Base-by-base conservation (phyloP, 192 early-diverging fungal genomes). In the Linnemannia zychae region DNA sequence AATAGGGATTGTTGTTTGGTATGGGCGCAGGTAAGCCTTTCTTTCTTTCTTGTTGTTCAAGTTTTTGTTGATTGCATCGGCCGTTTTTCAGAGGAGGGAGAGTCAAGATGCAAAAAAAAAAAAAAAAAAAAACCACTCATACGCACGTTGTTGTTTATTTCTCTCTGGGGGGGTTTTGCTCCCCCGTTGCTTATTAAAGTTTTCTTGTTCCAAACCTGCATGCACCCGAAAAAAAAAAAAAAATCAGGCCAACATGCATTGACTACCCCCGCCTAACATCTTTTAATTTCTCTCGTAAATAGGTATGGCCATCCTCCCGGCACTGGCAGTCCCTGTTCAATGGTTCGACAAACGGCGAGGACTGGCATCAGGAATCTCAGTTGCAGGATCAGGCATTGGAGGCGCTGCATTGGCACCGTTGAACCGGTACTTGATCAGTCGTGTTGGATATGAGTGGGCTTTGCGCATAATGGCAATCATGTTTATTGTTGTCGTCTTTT, bases 361-460 rank as follows among this genome's bases (percentile, higher is more conserved):
- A 0, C 79, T 95, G 18, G 94, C 94, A 3, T 91, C 91, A 20
- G 94, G 88, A 0, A 91, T 94, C 57, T 89, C 93, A 2, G 92
- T 95, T 0, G 86, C 92, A 7, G 94, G 94, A 12, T 92, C 93
- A 3, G 94, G 94, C 4, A 78, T 94, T n/a, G 94, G 94, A 38
- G 94, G 93, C 7, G 79, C 94, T 15, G 75, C 88, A 3, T 77
- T 95, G 37, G 91, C 93, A 12, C 94, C 94, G 0, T 33, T 88
- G 63, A 87, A 81, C 24, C 79, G 84, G 36, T 50, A 46, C 44
- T 33, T 91, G 46, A 78, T 91, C 57, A 75, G 33, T n/a, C n/a
- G 75, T 4, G 9, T 87, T 11, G 90, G 90, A 0, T 87, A 87
- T 37, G 72, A 84, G 20, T 85, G 86, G 78, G 79, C 87, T 0